Percentiles rank a stretch among this genome's conserved stretches.
These are phyloP conservation scores for Leccinum subtestaceum DNA, from an alignment of 768 basidiomycete species.

Conservation along the genomic window DNA sequence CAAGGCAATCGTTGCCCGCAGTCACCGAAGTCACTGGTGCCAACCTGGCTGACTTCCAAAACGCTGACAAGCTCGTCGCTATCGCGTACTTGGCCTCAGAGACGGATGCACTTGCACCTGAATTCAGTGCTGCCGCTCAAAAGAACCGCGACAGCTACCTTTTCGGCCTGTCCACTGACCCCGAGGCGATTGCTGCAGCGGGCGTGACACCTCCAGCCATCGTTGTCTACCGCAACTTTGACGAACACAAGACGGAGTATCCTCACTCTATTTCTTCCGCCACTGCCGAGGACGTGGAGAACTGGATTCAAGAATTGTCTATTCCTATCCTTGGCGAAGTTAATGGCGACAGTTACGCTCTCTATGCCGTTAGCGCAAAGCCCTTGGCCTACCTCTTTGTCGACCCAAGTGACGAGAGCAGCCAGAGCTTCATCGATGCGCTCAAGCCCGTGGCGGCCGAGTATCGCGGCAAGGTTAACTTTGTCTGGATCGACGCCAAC, in stretches of 20 bases:
- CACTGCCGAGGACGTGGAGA: constrained; percentile 59
- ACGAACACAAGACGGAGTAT: constrained; percentile 73
- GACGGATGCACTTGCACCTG: constrained; percentile 64
- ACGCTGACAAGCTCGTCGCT: constrained; percentile 86
- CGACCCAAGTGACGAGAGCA: constrained; percentile 69
- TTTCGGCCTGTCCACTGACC: constrained; percentile 83
- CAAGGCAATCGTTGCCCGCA: constrained; percentile 89
- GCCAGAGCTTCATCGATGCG: constrained; percentile 60
- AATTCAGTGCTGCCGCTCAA: constrained; percentile 80
- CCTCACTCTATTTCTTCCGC: constrained; percentile 58
- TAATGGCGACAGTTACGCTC: constrained; percentile 86
- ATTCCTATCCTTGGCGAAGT: constrained; percentile 91
- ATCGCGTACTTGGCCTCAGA: constrained; percentile 80
- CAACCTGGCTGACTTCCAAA: constrained; percentile 82
- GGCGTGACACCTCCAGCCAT: constrained; percentile 80
- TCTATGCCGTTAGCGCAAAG: constrained; percentile 77
- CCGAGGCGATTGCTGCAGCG: constrained; percentile 61
- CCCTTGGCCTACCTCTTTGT: constrained; percentile 95
- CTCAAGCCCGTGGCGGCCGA: constrained; percentile 76
- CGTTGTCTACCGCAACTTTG: constrained; percentile 89
- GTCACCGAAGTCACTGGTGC: constrained; percentile 75
- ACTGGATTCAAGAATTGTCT: constrained; percentile 80
- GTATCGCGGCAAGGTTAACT: constrained; percentile 87
- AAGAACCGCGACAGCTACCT: constrained; percentile 90
- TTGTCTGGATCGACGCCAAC: constrained; percentile 96